Evolutionary conservation across 2,329 filamentous ascomycete species (phyloP).

Genomic region (Penicillium sp.): DNA sequence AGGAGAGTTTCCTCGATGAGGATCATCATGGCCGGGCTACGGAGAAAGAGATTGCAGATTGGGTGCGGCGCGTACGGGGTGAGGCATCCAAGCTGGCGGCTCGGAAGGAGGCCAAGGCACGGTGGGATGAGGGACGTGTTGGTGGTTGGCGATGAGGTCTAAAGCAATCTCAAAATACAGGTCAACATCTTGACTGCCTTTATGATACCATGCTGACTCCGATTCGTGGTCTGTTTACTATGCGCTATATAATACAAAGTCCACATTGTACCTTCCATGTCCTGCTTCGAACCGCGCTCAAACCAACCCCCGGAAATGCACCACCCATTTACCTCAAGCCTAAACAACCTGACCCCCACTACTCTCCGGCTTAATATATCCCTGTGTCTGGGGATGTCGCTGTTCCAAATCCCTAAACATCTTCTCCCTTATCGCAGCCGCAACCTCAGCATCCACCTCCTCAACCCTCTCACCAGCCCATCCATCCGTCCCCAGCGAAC

Average conservation of each 20-base stretch:
- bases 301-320: no score
- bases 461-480: slow-evolving; percentile 17
- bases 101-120: slow-evolving; percentile 73
- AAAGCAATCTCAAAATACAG: not conserved
- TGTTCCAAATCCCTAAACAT: not conserved
- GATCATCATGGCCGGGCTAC: slow-evolving; percentile 48
- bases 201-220: slow-evolving; percentile 9
- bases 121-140: slow-evolving; percentile 93
- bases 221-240: not conserved
- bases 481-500: slow-evolving; percentile 24
- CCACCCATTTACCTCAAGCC: slow-evolving; percentile 1
- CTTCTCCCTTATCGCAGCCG: not conserved
- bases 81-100: slow-evolving; percentile 70
- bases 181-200: not conserved
- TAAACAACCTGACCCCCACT: not conserved
- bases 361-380: not conserved
- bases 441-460: slow-evolving; percentile 17
- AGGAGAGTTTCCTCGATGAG: slow-evolving; percentile 83
- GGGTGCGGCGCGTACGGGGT: slow-evolving; percentile 71
- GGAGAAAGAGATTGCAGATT: slow-evolving; percentile 77
- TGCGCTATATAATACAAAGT: not conserved
- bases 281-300: not conserved
- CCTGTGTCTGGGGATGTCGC: not conserved
- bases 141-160: slow-evolving; percentile 70
- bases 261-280: not conserved